Evolutionary conservation across 129 eudicot genomes (phyloP).

Genomic region (Flaveria sonorensis): DNA sequence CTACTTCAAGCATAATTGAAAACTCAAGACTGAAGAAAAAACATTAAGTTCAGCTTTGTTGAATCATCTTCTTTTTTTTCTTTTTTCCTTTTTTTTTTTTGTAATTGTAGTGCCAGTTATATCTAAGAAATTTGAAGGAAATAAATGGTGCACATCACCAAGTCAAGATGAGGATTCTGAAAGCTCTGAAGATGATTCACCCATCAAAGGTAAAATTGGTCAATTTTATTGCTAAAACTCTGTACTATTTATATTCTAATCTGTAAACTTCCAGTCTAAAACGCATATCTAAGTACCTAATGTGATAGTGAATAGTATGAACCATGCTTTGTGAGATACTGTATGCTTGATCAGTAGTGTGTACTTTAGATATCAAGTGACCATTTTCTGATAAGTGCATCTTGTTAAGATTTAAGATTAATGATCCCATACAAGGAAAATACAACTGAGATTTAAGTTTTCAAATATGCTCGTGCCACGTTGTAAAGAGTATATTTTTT

Average conservation of each 20-base stretch:
- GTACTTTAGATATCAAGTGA: constrained; percentile 3
- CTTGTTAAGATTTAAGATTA: constrained; percentile 16
- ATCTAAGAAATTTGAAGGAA: constrained; percentile 39
- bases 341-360: constrained; percentile 11
- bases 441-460: constrained; percentile 1
- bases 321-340: constrained; percentile 17
- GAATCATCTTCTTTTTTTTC: constrained; percentile 16
- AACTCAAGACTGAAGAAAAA: constrained; percentile 15
- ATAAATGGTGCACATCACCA: constrained; percentile 45
- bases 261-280: not conserved
- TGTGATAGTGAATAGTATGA: constrained; percentile 2
- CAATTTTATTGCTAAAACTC: constrained; percentile 21
- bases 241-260: constrained; percentile 3
- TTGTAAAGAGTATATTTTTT: not conserved
- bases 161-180: constrained; percentile 50
- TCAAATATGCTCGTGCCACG: not conserved
- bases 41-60: not conserved
- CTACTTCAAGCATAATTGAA: constrained; percentile 10
- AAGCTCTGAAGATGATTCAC: constrained; percentile 56
- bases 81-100: too few relatives aligned
- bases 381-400: constrained; percentile 5
- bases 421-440: not conserved
- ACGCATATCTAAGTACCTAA: not conserved
- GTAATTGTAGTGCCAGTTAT: constrained; percentile 23
- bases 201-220: constrained; percentile 47